Conservation (phyloP, 257 asterid species). For the Leptodermis oblonga region DNA sequence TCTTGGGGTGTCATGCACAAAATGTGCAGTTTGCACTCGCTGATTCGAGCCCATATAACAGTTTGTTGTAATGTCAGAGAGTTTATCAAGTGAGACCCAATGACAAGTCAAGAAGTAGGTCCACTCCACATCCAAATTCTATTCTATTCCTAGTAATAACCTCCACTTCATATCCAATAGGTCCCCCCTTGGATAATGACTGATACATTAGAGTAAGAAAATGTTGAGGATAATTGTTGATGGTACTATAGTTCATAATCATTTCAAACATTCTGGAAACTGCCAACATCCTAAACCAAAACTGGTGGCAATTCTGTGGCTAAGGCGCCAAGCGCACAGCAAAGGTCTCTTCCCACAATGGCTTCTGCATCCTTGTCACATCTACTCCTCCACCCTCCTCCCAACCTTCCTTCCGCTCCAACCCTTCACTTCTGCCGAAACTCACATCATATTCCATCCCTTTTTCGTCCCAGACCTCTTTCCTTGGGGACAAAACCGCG, state of each 20-base stretch:
- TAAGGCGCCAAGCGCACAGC: not conserved
- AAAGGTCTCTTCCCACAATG: not conserved
- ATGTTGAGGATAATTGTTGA: not conserved
- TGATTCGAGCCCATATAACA: too few species aligned
- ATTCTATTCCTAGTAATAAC: too few species aligned
- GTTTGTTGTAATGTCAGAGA: too few species aligned
- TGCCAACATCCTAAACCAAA: not conserved
- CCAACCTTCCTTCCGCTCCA: slow-evolving; percentile 26
- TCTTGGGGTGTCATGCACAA: too few species aligned
- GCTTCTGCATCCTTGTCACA: slow-evolving; percentile 49
- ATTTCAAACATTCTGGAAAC: not conserved
- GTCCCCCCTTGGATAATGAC: not conserved
- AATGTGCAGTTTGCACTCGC: too few species aligned
- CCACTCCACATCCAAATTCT: too few species aligned
- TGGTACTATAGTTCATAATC: not conserved
- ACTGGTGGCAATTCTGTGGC: not conserved
- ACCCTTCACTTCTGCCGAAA: slow-evolving; percentile 21
- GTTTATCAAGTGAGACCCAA: too few species aligned
- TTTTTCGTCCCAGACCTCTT: slow-evolving; percentile 16
- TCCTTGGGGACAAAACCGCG: slow-evolving; percentile 27
- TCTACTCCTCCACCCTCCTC: slow-evolving; percentile 38
- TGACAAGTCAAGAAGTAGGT: too few species aligned
- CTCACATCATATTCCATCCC: slow-evolving; percentile 26
- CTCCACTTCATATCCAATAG: slow-evolving; percentile 4
- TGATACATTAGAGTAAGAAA: too few species aligned